phyloP scores from a whole-genome alignment of 306 rosid species.

The Ammopiptanthus mongolicus region DNA sequence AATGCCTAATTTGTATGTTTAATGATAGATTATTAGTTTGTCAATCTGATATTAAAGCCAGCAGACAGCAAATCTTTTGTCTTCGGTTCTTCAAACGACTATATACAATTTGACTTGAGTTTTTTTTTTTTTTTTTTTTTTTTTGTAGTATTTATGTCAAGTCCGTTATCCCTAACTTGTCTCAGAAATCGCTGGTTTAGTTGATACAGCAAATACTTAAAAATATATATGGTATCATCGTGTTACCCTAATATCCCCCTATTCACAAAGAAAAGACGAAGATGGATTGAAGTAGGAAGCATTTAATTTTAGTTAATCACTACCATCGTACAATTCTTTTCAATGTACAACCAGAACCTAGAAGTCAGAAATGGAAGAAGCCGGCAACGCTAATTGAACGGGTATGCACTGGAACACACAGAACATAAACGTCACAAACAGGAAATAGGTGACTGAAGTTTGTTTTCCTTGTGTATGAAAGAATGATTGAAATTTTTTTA shows the following conservation, averaged over 20 bases:
- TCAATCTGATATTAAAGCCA: too few relatives aligned
- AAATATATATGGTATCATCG: too few relatives aligned
- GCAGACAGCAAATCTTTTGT: too few relatives aligned
- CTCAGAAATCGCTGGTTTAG: not conserved
- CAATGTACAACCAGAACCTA: slow-evolving; percentile 5
- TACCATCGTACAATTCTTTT: slow-evolving; percentile 17
- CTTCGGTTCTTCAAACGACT: too few relatives aligned
- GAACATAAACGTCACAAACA: not conserved
- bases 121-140: too few relatives aligned
- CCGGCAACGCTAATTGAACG: slow-evolving; percentile 7
- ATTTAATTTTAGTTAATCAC: slow-evolving; percentile 2
- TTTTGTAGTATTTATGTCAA: too few relatives aligned
- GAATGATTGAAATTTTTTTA: not conserved
- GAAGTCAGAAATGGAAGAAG: not conserved
- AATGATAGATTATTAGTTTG: too few relatives aligned
- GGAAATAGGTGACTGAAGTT: not conserved
- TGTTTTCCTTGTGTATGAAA: not conserved
- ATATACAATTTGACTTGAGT: too few relatives aligned
- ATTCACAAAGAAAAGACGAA: not conserved
- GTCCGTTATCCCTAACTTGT: not conserved
- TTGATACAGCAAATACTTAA: not conserved
- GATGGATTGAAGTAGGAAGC: not conserved
- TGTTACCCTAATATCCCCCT: too few relatives aligned
- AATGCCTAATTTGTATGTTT: too few relatives aligned
- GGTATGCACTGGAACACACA: not conserved